These are phyloP conservation scores for Nicotiana knightiana DNA, from an alignment of 257 asterid genomes.

Conservation along the genomic window DNA sequence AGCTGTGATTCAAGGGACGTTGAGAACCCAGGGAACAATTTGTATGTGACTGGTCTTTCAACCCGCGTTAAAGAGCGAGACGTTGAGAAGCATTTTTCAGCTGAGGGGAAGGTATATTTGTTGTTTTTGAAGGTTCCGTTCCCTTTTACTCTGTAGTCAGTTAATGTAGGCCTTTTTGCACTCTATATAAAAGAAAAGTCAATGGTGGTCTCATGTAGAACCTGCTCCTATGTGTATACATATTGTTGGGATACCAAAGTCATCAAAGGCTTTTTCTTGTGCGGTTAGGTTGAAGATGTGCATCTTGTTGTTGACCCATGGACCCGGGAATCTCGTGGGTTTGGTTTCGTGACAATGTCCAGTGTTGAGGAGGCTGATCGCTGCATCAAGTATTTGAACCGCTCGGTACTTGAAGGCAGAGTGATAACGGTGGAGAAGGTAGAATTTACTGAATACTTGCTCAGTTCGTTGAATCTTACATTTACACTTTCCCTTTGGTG, in stretches of 20 bases:
- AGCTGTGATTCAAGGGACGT: constrained; percentile 56
- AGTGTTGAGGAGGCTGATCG: constrained; percentile 56
- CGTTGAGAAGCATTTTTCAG: constrained; percentile 69
- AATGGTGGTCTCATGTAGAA: background rate
- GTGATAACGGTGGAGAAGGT: constrained; percentile 96
- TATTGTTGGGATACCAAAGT: background rate
- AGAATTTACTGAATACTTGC: background rate
- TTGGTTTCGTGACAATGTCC: constrained; percentile 87
- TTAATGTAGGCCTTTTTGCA: background rate
- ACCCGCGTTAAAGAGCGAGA: constrained; percentile 59
- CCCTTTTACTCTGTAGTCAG: background rate
- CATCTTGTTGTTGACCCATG: constrained; percentile 82
- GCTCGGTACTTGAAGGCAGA: constrained; percentile 80
- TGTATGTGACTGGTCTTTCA: constrained; percentile 90
- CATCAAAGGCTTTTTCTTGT: background rate
- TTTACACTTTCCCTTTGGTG: background rate
- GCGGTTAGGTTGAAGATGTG: constrained; percentile 60
- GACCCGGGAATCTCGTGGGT: constrained; percentile 88
- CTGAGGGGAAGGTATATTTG: constrained; percentile 66
- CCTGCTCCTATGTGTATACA: background rate
- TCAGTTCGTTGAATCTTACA: background rate
- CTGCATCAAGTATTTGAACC: constrained; percentile 76
- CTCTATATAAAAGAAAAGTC: background rate
- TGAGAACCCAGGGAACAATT: constrained; percentile 91
- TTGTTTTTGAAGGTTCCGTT: background rate